Conservation (phyloP, 352 stramenopile species). For the Pythium sukuiense region DNA sequence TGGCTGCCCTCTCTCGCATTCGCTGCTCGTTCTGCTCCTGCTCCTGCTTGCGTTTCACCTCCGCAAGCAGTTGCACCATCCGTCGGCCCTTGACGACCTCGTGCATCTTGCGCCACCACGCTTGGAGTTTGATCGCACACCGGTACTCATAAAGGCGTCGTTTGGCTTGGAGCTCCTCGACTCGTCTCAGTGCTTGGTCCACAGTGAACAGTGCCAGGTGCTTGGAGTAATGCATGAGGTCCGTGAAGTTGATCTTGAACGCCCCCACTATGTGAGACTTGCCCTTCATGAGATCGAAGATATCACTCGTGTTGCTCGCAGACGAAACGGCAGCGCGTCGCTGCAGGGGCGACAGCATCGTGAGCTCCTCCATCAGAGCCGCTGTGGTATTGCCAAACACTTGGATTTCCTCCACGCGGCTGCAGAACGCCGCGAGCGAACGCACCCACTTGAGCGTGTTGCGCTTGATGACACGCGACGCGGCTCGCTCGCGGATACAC, state of each 20-base stretch:
- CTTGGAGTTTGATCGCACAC: conserved; percentile 63
- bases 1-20: conserved; percentile 16
- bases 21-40: conserved; percentile 35
- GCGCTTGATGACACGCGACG: conserved; percentile 61
- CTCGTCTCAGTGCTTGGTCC: conserved; percentile 55
- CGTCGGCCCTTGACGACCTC: conserved; percentile 41
- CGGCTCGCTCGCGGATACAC: conserved; percentile 52
- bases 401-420: conserved; percentile 61
- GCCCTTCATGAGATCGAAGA: conserved; percentile 44
- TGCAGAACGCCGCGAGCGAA: conserved; percentile 46
- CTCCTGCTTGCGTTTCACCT: conserved; percentile 47
- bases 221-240: conserved; percentile 68
- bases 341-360: conserved; percentile 19
- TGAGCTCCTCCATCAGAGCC: conserved; percentile 50
- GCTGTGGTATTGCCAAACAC: conserved; percentile 62
- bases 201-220: conserved; percentile 68
- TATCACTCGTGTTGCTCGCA: conserved; percentile 21
- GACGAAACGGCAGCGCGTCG: conserved; percentile 8
- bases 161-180: conserved; percentile 58
- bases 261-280: conserved; percentile 11
- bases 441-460: conserved; percentile 54
- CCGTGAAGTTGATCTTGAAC: conserved; percentile 47
- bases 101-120: conserved; percentile 52
- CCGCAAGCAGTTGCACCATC: conserved; percentile 44
- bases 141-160: conserved; percentile 47